Percentiles rank a stretch among this genome's conserved stretches.
These are phyloP conservation scores for Solanum dulcamara DNA, from an alignment of 257 asterid genomes.

Conservation along the genomic window DNA sequence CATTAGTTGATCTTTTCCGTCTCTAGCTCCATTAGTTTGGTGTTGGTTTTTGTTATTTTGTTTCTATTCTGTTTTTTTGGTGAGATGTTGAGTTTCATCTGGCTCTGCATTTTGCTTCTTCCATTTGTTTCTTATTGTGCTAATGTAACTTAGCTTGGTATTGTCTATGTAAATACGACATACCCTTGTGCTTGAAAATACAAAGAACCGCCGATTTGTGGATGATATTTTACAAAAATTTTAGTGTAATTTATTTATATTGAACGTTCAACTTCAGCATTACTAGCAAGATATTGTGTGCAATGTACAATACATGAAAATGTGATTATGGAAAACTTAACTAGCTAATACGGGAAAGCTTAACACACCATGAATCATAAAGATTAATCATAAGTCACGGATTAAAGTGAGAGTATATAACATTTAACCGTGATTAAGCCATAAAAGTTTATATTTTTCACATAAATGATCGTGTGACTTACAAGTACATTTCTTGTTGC, in stretches of 20 bases:
- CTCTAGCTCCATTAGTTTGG: not conserved
- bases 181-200: not conserved
- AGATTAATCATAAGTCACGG: not conserved
- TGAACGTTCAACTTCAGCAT: not conserved
- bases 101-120: not conserved
- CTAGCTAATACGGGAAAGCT: not conserved
- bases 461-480: no score
- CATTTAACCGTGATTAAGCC: no score
- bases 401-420: not conserved
- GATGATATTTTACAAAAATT: not conserved
- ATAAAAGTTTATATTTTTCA: no score
- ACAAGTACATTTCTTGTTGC: no score
- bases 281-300: not conserved
- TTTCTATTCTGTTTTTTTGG: not conserved
- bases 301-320: not conserved
- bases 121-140: not conserved
- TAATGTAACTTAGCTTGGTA: not conserved
- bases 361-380: not conserved
- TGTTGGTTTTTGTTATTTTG: not conserved
- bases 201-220: not conserved
- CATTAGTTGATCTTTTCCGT: not conserved
- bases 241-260: not conserved
- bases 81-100: not conserved
- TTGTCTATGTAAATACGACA: not conserved
- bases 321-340: not conserved